phyloP scores from a whole-genome alignment of 1,284 basidiomycete genomes.

The Austroboletus niveus region DNA sequence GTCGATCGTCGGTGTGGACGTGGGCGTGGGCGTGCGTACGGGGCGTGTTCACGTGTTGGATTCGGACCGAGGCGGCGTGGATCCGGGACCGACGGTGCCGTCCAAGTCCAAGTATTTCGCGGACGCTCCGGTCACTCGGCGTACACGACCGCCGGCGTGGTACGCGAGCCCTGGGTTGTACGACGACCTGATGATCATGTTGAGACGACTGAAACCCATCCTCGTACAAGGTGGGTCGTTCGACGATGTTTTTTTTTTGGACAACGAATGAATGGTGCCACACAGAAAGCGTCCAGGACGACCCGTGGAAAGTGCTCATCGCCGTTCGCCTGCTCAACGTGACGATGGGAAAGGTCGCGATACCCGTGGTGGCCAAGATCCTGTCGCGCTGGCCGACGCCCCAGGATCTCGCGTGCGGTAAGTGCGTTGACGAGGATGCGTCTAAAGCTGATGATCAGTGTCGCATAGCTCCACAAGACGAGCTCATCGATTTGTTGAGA shows the following conservation, averaged over 20 bases:
- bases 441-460: too few relatives aligned
- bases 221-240: conserved; percentile 27
- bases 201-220: conserved; percentile 31
- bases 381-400: conserved; percentile 53
- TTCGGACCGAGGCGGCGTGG: too few relatives aligned
- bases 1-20: too few relatives aligned
- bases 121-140: too few relatives aligned
- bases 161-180: conserved; percentile 6
- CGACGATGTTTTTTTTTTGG: not conserved
- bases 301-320: conserved; percentile 34
- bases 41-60: too few relatives aligned
- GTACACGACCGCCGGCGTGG: not conserved
- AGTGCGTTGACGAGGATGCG: not conserved
- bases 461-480: conserved; percentile 25
- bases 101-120: too few relatives aligned
- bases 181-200: conserved; percentile 26
- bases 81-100: too few relatives aligned
- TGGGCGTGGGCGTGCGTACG: too few relatives aligned
- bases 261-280: not conserved
- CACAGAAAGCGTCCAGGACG: conserved; percentile 24
- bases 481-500: conserved; percentile 42
- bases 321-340: conserved; percentile 33
- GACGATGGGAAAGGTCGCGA: conserved; percentile 30
- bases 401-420: conserved; percentile 49
- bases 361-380: conserved; percentile 48